Evolutionary conservation across 2,329 filamentous ascomycete genomes (phyloP), one percentile per base, ranked within the genome.

Genomic region (Claviceps monticola): DNA sequence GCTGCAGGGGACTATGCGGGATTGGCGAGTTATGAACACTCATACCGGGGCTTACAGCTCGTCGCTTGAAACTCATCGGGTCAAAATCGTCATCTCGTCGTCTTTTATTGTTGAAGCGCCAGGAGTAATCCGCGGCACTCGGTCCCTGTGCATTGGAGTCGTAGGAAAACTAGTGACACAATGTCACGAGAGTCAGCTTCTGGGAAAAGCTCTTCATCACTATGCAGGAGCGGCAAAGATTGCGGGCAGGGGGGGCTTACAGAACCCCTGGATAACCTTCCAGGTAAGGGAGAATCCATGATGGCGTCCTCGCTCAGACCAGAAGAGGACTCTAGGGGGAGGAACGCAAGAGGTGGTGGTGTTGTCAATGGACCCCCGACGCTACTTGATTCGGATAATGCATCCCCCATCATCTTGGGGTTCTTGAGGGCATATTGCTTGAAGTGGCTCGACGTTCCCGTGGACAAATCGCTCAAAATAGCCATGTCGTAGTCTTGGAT

Each of bases 11-110:
- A 51, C 86, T 91, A 64, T 95, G 88, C 59, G 91, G 79, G 38
- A 95, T 76, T 1, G 91, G 91, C 55, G 87, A 94, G 67, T 91
- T 94, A 61, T 95, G 88, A 1, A 85, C 84, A 64, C 88, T 95
- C 74, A 96, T 83, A 16, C 90, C 88, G 0, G 91, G 91, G 54
- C 86, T 93, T 2, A 97, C 91, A 23, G 91, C 91, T 44, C 91
- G 80, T 16, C 91, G 80, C 69, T 97, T 97, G 71, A 96, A 90
- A 55, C 84, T 86, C 41, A 83, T 78, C 2, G 87, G 84, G 63
- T 97, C 90, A 53, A 95, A 84, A 61, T 96, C 90, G 61, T 95
- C 89, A 56, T 96, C 91, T 52, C 89, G 78, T 21, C 88, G 80
- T n/a, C 91, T 82, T 65, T 91, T 93, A 65, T 78, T 81, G 64